A percentile compares a stretch with the other conserved stretches of the same genome.
Conservation (phyloP, 1,284 basidiomycete species). For the Ganoderma boninense region DNA sequence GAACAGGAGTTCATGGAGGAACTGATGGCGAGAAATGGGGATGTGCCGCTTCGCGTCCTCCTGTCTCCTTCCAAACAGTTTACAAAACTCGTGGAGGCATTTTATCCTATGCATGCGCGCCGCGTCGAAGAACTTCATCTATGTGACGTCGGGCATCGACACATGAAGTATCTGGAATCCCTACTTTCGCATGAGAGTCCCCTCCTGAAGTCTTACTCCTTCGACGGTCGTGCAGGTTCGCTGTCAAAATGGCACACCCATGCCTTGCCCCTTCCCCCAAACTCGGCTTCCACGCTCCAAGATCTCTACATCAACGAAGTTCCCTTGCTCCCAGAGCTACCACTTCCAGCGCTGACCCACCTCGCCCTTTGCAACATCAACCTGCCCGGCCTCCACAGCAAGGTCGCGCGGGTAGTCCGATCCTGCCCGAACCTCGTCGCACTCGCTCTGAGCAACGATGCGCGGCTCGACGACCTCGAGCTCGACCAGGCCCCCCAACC, state of each 20-base stretch:
- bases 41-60: conserved; percentile 8
- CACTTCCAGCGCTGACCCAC: conserved; percentile 11
- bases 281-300: background rate
- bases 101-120: background rate
- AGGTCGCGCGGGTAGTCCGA: background rate
- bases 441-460: background rate
- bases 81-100: conserved; percentile 7
- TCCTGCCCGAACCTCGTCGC: conserved; percentile 9
- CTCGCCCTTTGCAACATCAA: conserved; percentile 9
- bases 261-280: conserved; percentile 2
- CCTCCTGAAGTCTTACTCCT: background rate
- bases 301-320: conserved; percentile 7
- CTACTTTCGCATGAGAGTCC: background rate
- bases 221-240: conserved; percentile 9
- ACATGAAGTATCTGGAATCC: conserved; percentile 11
- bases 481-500: background rate
- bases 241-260: conserved; percentile 12
- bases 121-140: conserved; percentile 14
- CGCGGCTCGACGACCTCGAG: background rate
- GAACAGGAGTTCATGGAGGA: background rate
- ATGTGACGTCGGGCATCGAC: conserved; percentile 9
- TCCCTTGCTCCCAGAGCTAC: conserved; percentile 6
- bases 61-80: conserved; percentile 3
- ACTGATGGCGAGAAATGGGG: background rate
- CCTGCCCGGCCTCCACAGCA: background rate